Base-by-base conservation (phyloP, 23 red algal genomes). In the Gracilaria caudata region DNA sequence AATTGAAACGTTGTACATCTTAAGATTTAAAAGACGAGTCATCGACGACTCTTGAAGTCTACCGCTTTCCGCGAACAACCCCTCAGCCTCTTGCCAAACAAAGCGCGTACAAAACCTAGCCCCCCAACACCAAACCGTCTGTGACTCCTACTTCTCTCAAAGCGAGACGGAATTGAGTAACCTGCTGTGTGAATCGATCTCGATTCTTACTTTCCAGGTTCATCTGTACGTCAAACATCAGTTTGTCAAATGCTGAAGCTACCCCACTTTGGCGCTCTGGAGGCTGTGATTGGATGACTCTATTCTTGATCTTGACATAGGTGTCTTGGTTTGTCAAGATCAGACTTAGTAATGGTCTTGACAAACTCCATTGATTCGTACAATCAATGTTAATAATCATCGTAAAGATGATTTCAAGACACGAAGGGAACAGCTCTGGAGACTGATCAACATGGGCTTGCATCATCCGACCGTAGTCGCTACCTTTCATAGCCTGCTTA, bases 291-390 rank as follows among this genome's bases (percentile, higher is more conserved):
- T 89, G 71, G 43, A 95, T 91, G 39, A 73, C 83, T 66, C 58
- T 83, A 36, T 54, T 65, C 73, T 95, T 83, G 49, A 95, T 57
- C 66, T 55, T 64, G 72, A 91, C 51, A 65, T 84, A 95, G 13
- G 93, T 84, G 35, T 87, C 93, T 73, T 88, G 80, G 73, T 94
- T 94, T 55, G 81, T 94, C 43, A 94, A 77, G n/a, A 94, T 94
- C 36, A 94, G 73, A 64, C 93, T 95, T 5, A 95, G 76, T 54
- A 95, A 59, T 51, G 93, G 93, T 40, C 93, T 79, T 51, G 93
- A 95, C 64, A 95, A 55, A 65, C 93, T 95, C 93, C 93, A 95
- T 61, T 95, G 93, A 75, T 95, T 95, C 28, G 93, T 78, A 66
- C 93, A 95, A 49, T 95, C 93, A 57, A 90, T 79, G 40, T 89